Evolutionary conservation across 805 yeast genomes (phyloP), one percentile per base, ranked within the genome.

Genomic region (Kluyveromyces nonfermentans): DNA sequence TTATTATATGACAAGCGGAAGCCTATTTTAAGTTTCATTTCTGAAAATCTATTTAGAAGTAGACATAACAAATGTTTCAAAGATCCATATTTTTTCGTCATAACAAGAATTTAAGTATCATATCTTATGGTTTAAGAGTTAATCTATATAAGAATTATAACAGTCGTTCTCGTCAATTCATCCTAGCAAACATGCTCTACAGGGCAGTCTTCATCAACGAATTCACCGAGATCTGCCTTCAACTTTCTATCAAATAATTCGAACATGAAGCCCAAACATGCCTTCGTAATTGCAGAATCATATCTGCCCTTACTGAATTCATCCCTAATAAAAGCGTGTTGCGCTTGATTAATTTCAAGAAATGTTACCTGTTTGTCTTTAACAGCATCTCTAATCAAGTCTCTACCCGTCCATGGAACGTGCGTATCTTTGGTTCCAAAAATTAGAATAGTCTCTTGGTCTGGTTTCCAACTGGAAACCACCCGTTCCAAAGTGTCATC

Each of bases 251-350:
- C 74, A 63, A 84, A 85, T 59, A 83, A 69, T 55, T 85, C 93
- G 41, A 72, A 69, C 52, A 84, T 60, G 72, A 85, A 80, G 18
- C 77, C 82, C 51, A 79, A 65, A 56, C 90, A 81, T 25, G 77
- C 68, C 50, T 71, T 68, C 17, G 93, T 83, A 43, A 80, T 74
- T 1, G 86, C 86, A n/a, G 87, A 77, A 59, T 84, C 93, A 56
- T 76, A 84, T 54, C 93, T 69, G n/a, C 85, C 94, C 64, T 82
- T 84, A 50, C 86, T 79, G 47, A 70, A 64, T 56, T 83, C 93
- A 58, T 84, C 94, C 50, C 93, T 71, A 43, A 84, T 81, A 54
- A 83, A 84, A 0, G 94, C 93, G 53, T 85, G 94, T 60, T 84
- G 88, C 12, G 94, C 93, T 50, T 76, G 88, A 52, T 80, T 75